Evolutionary conservation across 2,329 filamentous ascomycete species (phyloP), one percentile per base, ranked within the genome.

Genomic region (Pseudogymnoascus sp.): DNA sequence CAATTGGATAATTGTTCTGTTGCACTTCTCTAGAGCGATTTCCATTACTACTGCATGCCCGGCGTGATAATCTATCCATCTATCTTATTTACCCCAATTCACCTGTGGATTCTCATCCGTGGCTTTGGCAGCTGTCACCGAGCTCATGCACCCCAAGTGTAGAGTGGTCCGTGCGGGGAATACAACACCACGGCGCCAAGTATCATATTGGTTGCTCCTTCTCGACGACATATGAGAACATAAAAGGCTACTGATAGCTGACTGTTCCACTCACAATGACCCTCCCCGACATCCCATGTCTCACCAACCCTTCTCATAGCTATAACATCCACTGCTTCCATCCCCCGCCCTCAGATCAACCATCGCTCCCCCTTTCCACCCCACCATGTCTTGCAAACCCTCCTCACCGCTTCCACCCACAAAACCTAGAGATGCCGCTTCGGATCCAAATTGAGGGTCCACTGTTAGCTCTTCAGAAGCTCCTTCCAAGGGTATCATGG

Each of bases 311-410:
- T 2, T 39, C n/a, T 12, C 58, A 62, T 33, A 62, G 30, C 3
- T 63, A n/a, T 3, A 63, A 63, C 19, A 13, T 63, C 37, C 58
- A 63, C 61, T 15, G 55, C 41, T 63, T 62, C 59, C 35, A 63
- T 41, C 55, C 62, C 23, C 62, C 58, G 39, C 61, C 55, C 39
- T 63, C 21, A 26, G 38, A 57, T 57, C 58, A 60, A 60, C 52
- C 58, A 60, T 60, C 60, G 57, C 62, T 63, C 8, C 58, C 18
- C 7, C 60, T 62, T 26, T 58, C 48, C 41, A 63, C 61, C 18
- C 61, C 30, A 55, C 61, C 15, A 59, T 61, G 55, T 15, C 19
- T 15, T 12, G 13, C 12, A 61, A 56, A 57, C 7, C 33, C 58
- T 55, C 10, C 28, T n/a, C 39, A 62, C 35, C 19, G 10, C 61